Evolutionary conservation across 2,329 filamentous ascomycete genomes (phyloP).

Genomic region (Celoporthe dispersa): DNA sequence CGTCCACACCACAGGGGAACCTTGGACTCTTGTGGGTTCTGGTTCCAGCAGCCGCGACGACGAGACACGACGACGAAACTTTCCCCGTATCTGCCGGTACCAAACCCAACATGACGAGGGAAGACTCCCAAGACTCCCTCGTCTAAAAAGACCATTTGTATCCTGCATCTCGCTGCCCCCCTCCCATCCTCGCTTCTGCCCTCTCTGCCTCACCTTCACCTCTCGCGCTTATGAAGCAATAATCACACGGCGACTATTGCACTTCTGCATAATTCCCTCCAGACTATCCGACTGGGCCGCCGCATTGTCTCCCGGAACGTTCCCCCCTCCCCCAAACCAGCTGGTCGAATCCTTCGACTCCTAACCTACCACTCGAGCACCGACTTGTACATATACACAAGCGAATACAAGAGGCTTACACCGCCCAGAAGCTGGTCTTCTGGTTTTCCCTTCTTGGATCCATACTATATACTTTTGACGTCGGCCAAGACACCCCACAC

Average conservation of each 20-base stretch:
- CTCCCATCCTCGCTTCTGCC: background rate
- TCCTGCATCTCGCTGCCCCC: conserved; percentile 1
- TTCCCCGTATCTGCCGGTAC: background rate
- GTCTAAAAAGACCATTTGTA: background rate
- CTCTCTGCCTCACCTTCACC: conserved; percentile 1
- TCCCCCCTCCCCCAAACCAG: background rate
- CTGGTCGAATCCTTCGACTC: background rate
- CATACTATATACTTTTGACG: conserved; percentile 20
- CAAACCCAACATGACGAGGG: conserved; percentile 8
- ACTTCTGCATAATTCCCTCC: conserved; percentile 20
- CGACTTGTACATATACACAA: conserved; percentile 25
- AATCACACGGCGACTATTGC: conserved; percentile 11
- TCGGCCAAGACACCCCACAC: conserved; percentile 1
- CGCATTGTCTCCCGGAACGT: too few species aligned
- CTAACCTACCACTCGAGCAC: background rate
- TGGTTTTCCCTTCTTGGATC: conserved; percentile 13
- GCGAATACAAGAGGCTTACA: conserved; percentile 17
- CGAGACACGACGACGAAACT: conserved; percentile 13
- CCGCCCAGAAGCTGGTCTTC: conserved; percentile 31
- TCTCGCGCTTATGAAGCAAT: conserved; percentile 7
- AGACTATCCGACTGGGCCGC: conserved; percentile 7
- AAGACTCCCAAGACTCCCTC: conserved; percentile 1
- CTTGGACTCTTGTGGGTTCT: conserved; percentile 10
- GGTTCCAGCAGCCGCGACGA: conserved; percentile 11
- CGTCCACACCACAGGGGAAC: conserved; percentile 1